These are phyloP conservation scores for Talaromyces sp. DNA, from an alignment of 2,329 filamentous ascomycete genomes.

Conservation along the genomic window DNA sequence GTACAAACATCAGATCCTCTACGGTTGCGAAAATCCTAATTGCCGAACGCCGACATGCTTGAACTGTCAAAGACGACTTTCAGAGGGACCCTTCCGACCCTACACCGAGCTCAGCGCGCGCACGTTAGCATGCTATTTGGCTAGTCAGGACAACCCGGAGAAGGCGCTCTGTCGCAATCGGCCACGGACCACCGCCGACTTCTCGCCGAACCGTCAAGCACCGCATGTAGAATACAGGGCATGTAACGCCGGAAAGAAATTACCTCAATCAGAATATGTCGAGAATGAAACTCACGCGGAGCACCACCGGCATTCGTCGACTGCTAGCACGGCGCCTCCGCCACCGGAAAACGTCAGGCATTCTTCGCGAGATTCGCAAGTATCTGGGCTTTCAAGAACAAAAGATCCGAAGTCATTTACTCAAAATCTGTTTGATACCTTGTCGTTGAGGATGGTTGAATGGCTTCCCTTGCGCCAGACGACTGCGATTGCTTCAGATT, in stretches of 20 bases:
- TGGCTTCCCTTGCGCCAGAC: conserved; percentile 43
- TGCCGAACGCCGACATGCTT: conserved; percentile 78
- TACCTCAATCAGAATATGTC: neutral
- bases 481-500: conserved; percentile 24
- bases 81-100: conserved; percentile 66
- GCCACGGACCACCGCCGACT: conserved; percentile 28
- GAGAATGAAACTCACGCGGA: neutral
- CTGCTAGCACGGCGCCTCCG: neutral
- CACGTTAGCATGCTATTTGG: conserved; percentile 74
- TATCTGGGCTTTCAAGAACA: conserved; percentile 26
- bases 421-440: conserved; percentile 54
- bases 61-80: conserved; percentile 66
- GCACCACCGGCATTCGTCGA: conserved; percentile 6
- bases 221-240: conserved; percentile 22
- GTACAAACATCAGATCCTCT: conserved; percentile 75
- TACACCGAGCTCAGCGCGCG: conserved; percentile 80
- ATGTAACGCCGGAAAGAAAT: neutral
- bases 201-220: conserved; percentile 25
- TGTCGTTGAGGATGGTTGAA: conserved; percentile 44
- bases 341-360: conserved; percentile 9
- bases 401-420: conserved; percentile 62
- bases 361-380: conserved; percentile 23
- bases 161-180: conserved; percentile 60
- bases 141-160: conserved; percentile 73
- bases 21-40: conserved; percentile 66